These are phyloP conservation scores for Xylariaceae sp. DNA, from an alignment of 2,329 filamentous ascomycete genomes.

Conservation along the genomic window DNA sequence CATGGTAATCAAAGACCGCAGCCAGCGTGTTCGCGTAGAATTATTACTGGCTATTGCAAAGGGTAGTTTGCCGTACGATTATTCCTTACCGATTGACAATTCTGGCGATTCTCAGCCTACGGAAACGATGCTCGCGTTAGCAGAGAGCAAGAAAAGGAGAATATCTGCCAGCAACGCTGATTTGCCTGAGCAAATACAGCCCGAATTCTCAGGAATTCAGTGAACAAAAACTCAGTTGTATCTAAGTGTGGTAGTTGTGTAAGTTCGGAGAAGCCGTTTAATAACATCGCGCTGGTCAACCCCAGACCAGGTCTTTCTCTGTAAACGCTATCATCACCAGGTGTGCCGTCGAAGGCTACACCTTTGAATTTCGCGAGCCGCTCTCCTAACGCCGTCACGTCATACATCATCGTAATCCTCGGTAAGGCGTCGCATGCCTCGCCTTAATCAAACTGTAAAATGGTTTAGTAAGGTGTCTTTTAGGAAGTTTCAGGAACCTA, in stretches of 20 bases:
- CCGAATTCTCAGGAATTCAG: background rate
- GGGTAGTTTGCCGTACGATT: background rate
- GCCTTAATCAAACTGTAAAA: constrained; percentile 18
- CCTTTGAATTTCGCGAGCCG: background rate
- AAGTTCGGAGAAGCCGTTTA: background rate
- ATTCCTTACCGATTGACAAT: background rate
- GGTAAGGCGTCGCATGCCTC: background rate
- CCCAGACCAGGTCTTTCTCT: background rate
- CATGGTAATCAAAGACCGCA: no score
- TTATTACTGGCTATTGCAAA: no score
- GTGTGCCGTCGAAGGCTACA: constrained; percentile 1
- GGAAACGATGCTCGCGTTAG: background rate
- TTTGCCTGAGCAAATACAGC: background rate
- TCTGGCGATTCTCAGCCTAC: background rate
- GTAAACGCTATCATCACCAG: constrained; percentile 10
- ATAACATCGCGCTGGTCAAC: background rate
- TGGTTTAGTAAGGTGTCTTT: constrained; percentile 2
- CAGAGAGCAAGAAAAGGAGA: background rate
- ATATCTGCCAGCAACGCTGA: background rate
- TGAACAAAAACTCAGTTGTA: background rate
- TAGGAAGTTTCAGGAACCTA: constrained; percentile 39
- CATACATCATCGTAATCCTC: constrained; percentile 10
- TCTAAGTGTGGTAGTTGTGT: background rate
- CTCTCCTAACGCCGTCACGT: constrained; percentile 11
- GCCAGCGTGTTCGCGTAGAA: no score